These are phyloP conservation scores for Blepharisma stoltei DNA, from an alignment of 73 alveolate genomes.

Conservation along the genomic window DNA sequence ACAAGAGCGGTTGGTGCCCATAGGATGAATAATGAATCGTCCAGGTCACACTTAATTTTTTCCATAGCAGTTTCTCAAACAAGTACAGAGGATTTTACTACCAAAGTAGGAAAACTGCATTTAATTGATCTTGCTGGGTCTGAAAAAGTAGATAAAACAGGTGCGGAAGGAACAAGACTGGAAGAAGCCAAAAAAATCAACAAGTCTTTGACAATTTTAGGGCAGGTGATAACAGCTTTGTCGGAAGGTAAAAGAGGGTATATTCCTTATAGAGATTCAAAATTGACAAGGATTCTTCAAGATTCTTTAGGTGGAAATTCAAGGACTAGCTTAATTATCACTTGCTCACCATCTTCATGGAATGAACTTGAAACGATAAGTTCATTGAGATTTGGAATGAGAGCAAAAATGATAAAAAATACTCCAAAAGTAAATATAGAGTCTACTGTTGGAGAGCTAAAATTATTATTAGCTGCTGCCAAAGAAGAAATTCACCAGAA, in stretches of 20 bases:
- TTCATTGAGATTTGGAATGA: slow-evolving; percentile 64
- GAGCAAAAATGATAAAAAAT: slow-evolving; percentile 70
- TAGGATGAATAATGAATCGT: slow-evolving; percentile 76
- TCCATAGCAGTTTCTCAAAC: slow-evolving; percentile 50
- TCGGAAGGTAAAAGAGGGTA: slow-evolving; percentile 46
- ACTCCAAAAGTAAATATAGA: slow-evolving; percentile 62
- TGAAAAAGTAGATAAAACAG: slow-evolving; percentile 71
- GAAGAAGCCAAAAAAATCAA: slow-evolving; percentile 88
- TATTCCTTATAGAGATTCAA: slow-evolving; percentile 73
- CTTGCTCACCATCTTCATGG: slow-evolving; percentile 53
- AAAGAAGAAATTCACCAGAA: too few species aligned
- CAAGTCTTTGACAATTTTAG: slow-evolving; percentile 36
- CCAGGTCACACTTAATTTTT: slow-evolving; percentile 80
- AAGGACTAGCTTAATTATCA: slow-evolving; percentile 64
- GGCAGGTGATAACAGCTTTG: slow-evolving; percentile 59
- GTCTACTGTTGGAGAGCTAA: not conserved
- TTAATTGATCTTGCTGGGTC: slow-evolving; percentile 86
- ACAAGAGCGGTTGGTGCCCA: slow-evolving; percentile 84
- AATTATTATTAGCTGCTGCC: too few species aligned
- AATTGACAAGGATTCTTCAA: slow-evolving; percentile 59
- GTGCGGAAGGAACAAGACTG: slow-evolving; percentile 74
- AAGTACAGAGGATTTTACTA: slow-evolving; percentile 24
- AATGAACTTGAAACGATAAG: slow-evolving; percentile 59
- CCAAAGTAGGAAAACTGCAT: slow-evolving; percentile 51
- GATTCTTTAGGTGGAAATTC: slow-evolving; percentile 84